Evolutionary conservation across 2,329 filamentous ascomycete genomes (phyloP), one percentile per base, ranked within the genome.

Genomic region (Cryphonectria naterciae): DNA sequence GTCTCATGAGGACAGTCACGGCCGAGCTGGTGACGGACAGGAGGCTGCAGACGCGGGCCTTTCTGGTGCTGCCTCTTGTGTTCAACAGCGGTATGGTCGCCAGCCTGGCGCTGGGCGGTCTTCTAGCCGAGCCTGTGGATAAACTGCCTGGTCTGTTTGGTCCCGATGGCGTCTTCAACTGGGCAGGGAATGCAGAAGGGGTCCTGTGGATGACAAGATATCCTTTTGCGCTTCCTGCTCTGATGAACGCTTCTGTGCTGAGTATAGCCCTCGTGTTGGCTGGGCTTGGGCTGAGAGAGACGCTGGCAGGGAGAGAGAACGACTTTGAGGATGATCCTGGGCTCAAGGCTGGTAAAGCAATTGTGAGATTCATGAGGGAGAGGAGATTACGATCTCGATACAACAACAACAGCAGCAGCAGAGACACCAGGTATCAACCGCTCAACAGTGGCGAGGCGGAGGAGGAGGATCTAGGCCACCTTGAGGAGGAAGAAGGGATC

Each of bases 1-100:
- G 91, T 0, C 90, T 93, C 3, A 91, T 93, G 89, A 83, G 91
- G 72, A 93, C 91, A 7, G 91, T 93, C 87, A 91, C 93, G 62
- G 87, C 87, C 1, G 92, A 94, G 79, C 91, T 92, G 46, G 88
- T 93, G 52, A 84, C 85, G 65, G 91, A 93, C 80, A 92, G 91
- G 79, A 91, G 87, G 83, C 91, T 79, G 72, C 83, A 83, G 52
- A 17, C 52, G 11, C 52, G 52, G 52, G 52, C 52, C 6, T 56
- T 56, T 63, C 75, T 83, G 28, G 76, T 85, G 37, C 74, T 85
- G 69, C 83, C 83, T 3, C 91, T 94, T 86, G 91, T 90, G 65
- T 91, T 92, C 80, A 93, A 93, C 75, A 73, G 76, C 4, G 79
- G 81, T 4, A 78, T 79, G 73, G 83, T 84, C 28, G 76, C 81